phyloP scores from a whole-genome alignment of 768 basidiomycete genomes.

The Rhodocollybia butyracea region DNA sequence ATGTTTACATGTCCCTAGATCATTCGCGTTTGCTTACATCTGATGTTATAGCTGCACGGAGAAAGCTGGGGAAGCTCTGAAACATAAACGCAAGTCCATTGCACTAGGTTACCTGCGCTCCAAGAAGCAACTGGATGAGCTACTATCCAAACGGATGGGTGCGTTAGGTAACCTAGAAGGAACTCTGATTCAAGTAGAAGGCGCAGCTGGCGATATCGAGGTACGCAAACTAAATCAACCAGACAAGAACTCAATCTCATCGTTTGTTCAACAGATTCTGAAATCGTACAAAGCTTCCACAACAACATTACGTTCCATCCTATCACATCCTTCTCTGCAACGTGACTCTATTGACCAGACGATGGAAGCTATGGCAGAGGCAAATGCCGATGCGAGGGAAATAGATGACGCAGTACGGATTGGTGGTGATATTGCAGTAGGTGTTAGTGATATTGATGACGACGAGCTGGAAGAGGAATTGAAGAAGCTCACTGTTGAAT shows the following conservation, averaged over 20 bases:
- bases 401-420: conserved; percentile 74
- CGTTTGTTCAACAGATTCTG: conserved; percentile 62
- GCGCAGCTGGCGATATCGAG: conserved; percentile 86
- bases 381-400: conserved; percentile 78
- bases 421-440: conserved; percentile 33
- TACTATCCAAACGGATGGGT: conserved; percentile 69
- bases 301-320: conserved; percentile 67
- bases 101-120: conserved; percentile 79
- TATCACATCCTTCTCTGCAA: conserved; percentile 77
- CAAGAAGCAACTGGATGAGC: conserved; percentile 76
- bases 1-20: conserved; percentile 18
- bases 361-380: conserved; percentile 83
- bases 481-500: neutral
- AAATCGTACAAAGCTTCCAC: conserved; percentile 82
- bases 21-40: neutral
- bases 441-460: neutral
- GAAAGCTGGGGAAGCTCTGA: conserved; percentile 64
- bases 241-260: neutral
- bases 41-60: conserved; percentile 50
- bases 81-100: conserved; percentile 65
- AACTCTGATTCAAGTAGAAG: conserved; percentile 80
- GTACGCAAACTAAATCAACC: conserved; percentile 34
- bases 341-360: conserved; percentile 80
- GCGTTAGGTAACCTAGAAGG: conserved; percentile 72
- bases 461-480: neutral